Evolutionary conservation across 371 early-diverging fungal genomes (phyloP), one percentile per base, ranked within the genome.

Genomic region (Massospora cicadina): DNA sequence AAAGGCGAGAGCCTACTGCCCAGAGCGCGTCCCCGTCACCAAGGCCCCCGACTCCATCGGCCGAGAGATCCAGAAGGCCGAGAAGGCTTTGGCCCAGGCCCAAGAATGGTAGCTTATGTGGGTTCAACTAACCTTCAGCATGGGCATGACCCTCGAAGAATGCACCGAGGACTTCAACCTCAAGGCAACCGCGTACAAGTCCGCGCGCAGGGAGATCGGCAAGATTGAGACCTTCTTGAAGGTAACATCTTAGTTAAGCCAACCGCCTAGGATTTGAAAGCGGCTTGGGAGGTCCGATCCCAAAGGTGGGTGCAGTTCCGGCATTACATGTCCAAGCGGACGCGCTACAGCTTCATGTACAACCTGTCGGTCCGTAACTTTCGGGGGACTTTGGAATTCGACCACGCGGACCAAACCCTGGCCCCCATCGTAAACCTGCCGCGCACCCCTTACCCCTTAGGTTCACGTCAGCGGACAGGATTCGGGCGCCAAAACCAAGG

Each of bases 301-400:
- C 66, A 68, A 1, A 74, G 75, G 33, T 91, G 87, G 87, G 72
- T 74, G 2, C 66, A 72, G 13, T 89, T 95, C 74, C 76, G 84
- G 24, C 71, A 69, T 30, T 83, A 73, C 64, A 90, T 97, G 68
- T 70, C 92, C 0, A 61, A 83, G 7, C 77, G 88, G 55, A 87
- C 95, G 30, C 81, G 72, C 57, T 71, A 72, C 43, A 77, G 82
- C 63, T 98, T 98, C 70, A 64, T 74, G 7, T 78, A 81, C 55
- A 78, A 87, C 63, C 79, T 95, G 67, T 70, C 79, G 26, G 79
- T 80, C 65, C 83, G 99, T 55, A 95, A 93, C 1, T 99, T 92
- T 75, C 77, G 79, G 23, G 99, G 98, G 21, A 70, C 75, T 53
- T 77, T 99, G 17, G 73, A 77, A 33, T 87, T 99, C 67, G 79